Evolutionary conservation across 805 yeast species (phyloP), one percentile per base, ranked within the genome.

Genomic region (Metschnikowia similis): DNA sequence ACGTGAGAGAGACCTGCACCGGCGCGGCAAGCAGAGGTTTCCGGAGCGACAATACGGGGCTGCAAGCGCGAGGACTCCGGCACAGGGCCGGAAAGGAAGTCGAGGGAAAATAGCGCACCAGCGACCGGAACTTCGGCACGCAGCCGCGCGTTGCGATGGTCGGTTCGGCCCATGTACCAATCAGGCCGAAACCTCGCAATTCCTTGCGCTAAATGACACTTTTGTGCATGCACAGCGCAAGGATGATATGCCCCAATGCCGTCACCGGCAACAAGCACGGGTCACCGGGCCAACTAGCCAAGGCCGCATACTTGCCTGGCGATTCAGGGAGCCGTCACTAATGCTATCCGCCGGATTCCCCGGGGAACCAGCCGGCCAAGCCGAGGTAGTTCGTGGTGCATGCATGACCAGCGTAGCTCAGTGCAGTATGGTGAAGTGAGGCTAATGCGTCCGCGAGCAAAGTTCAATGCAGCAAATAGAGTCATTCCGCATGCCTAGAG

Each of bases 121-220:
- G 29, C 45, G 45, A 36, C 37, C 42, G 42, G 42, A 21, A 37
- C 29, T 39, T 41, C 45, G 37, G 45, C 45, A 27, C 4, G 37
- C 36, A 41, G 45, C 45, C 45, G 45, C 21, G 37, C 37, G 36
- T 10, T 9, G 28, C 16, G 32, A 9, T 31, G 11, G 34, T 41
- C 44, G 44, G 44, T 30, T 41, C 44, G 44, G 44, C 44, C 27
- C 44, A 41, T 4, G 21, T 7, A 17, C 35, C 21, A 40, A 40
- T 29, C 9, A 8, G 43, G 43, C 13, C 44, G 31, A 41, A 41
- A 41, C 44, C 30, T 41, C 36, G 44, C 44, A 30, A 16, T 13
- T 28, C 28, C 44, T 39, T 28, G 29, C 35, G 11, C 35, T 14
- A 36, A 36, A 17, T 38, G 44, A 41, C 44, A 41, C 44, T 41